Evolutionary conservation across 345 rosid genomes (phyloP), one percentile per base, ranked within the genome.

Genomic region (Raphanus raphanistrum): DNA sequence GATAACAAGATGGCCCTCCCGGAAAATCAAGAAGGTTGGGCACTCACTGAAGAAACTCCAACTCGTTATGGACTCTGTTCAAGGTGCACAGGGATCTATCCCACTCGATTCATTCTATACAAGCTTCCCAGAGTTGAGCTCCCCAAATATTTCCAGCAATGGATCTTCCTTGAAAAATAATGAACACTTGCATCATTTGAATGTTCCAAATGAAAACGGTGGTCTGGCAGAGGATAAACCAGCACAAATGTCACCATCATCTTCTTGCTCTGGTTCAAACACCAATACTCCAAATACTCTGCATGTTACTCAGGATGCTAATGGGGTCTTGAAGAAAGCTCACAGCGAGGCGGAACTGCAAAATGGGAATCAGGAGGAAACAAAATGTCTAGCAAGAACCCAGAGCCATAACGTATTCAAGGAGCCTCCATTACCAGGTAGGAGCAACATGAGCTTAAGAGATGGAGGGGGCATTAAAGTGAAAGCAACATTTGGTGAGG

Each of bases 11-110:
- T 94, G 98, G 97, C 98, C 97, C 25, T 92, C 98, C 35, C 85
- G 98, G 54, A 92, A 92, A 87, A 88, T 94, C 84, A 94, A 94
- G 86, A 94, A 94, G 85, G 98, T 94, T 35, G 95, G 95, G 45
- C 97, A 89, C 76, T 89, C 98, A 17, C 72, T 94, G 70, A 90
- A 75, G 90, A 94, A 94, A 80, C 94, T 94, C 74, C 98, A 94
- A 73, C 88, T 82, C 5, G 97, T 94, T 71, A 90, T 94, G 5
- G 90, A 94, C 77, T 87, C 98, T 2, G 98, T 94, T 43, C 94
- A 90, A 86, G 98, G 98, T 65, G 88, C 88, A n/a, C 85, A 92
- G 83, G 91, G 95, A 31, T 65, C 97, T 45, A 83, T 94, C 83
- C 93, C 86, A 71, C 85, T 92, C 2, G 92, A 88, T 45, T 89